phyloP scores from a whole-genome alignment of 2,329 filamentous ascomycete genomes.

The Verticillium isaacii region DNA sequence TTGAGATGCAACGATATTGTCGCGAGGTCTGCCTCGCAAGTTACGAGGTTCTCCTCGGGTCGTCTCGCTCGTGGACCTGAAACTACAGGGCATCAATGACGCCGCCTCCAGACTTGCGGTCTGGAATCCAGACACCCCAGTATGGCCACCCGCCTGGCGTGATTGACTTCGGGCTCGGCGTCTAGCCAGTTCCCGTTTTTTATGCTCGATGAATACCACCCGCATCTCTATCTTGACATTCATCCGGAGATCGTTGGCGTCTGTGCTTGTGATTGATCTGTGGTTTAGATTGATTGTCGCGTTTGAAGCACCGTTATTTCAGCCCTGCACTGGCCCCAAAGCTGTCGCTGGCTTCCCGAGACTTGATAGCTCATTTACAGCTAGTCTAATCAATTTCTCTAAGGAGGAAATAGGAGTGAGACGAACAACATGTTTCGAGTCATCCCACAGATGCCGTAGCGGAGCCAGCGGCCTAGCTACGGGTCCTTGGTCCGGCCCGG shows the following conservation, averaged over 20 bases:
- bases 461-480: not conserved
- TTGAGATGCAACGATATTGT: not conserved
- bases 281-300: no score
- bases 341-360: no score
- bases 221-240: not conserved
- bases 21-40: not conserved
- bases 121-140: not conserved
- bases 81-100: not conserved
- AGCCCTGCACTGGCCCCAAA: no score
- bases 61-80: not conserved
- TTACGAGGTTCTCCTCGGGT: not conserved
- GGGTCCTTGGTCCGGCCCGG: not conserved
- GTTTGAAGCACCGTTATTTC: no score
- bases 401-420: not conserved
- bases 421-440: not conserved
- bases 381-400: no score
- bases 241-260: not conserved
- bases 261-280: not conserved
- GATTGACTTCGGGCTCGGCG: not conserved
- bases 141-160: not conserved
- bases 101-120: not conserved
- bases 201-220: not conserved
- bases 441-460: not conserved
- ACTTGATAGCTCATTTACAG: no score
- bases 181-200: not conserved